Base-by-base conservation (phyloP, 768 basidiomycete genomes). In the Trametes meyenii region DNA sequence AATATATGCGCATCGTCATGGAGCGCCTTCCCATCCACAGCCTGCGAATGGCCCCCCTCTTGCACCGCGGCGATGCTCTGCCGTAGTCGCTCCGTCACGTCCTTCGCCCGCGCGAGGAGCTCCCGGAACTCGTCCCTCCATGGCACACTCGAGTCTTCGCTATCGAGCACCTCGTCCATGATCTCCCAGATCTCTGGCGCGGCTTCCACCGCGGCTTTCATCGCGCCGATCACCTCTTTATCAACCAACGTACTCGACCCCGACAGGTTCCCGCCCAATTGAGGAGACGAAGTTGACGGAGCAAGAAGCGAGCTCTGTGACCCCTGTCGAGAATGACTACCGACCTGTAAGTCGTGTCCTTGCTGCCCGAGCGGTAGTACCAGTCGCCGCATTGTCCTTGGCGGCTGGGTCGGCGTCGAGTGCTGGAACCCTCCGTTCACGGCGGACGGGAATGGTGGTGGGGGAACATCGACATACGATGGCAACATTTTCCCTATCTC, bases 131-230 rank as follows among this genome's bases (percentile, higher is more conserved):
- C 81, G 43, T 71, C 72, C 29, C 75, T 75, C 40, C 39, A 43
- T 14, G 6, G 19, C 16, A 72, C 60, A 48, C 78, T 77, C n/a
- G 77, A 71, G 35, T 84, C 80, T 29, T 75, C 75, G 55, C 83
- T 81, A 17, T 74, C 73, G 55, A 92, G 73, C 62, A 89, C 79
- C 58, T 88, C 87, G 64, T 88, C 86, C 70, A 94, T 85, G 78
- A 89, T 83, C 60, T 86, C 79, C 92, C 94, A 98, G 23, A 93
- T 89, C 24, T 81, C 78, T 12, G 90, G 89, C 11, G 93, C 94
- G 13, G 89, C 82, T 23, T 90, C 86, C 10, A 94, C 85, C 14
- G 95, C 91, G 8, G 78, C 76, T 65, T 87, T 87, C 72, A 97
- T 87, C 26, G 91, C 87, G 60, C 89, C 85, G 7, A 96, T 75